Base-by-base conservation (phyloP, 805 yeast genomes). In the Ogataea methylovora region DNA sequence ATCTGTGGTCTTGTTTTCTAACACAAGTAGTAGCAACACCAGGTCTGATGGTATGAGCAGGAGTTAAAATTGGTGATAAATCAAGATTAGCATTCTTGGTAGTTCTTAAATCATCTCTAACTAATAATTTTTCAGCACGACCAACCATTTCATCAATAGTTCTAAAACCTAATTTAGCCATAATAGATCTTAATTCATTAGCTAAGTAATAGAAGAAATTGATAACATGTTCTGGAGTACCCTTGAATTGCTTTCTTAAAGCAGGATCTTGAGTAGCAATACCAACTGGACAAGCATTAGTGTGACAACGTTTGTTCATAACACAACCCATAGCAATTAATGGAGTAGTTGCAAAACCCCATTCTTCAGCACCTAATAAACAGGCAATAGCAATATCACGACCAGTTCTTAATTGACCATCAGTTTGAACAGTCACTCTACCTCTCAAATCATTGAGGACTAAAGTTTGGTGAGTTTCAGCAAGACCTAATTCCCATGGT, bases 91-190 rank as follows among this genome's bases (percentile, higher is more conserved):
- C 84, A 43, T 90, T 86, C 76, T 92, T 92, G 41, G 90, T 79
- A 54, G 79, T 84, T 53, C 94, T 76, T 55, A 80, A 65, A 52
- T 85, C 88, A 42, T 85, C 95, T 48, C 95, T 73, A 35, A 87
- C 92, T 51, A 63, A 70, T 54, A 90, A 74, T 61, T 79, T 84
- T 67, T 90, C 98, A 33, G 97, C 86, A 59, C 82, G 87, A 52
- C 98, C 98, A 49, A 90, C 88, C 98, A 90, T 90, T 69, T 92
- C 98, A 59, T 86, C 90, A 57, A 90, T 76, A 35, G 95, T 85
- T 57, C 97, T 76, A 78, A 81, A 92, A 37, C 98, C 98, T 44
- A 90, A 76, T 54, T 78, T 74, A 28, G 98, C 96, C 98, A 90
- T 90, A 51, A 84, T 81, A 39, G 71, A 74, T 56, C 98, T 76